A percentile compares a stretch with the other conserved stretches of the same genome.
Conservation (phyloP, 148 eudicot genomes). For the Cornus kousa region DNA sequence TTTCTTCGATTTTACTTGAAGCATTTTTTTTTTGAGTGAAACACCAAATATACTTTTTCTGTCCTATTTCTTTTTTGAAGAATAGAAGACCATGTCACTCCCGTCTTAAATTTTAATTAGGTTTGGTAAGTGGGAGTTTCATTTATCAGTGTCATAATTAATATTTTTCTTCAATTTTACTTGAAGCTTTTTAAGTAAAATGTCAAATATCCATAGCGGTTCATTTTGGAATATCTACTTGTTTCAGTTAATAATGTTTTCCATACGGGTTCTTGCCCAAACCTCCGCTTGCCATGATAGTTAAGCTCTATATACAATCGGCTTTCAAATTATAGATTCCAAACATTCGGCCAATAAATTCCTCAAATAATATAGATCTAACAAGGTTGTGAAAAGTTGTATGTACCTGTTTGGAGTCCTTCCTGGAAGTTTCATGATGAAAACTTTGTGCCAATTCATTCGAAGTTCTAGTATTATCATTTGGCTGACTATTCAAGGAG, state of each 20-base stretch:
- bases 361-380: background rate
- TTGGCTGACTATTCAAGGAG: constrained; percentile 21
- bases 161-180: too few species aligned
- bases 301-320: too few species aligned
- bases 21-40: too few species aligned
- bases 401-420: constrained; percentile 64
- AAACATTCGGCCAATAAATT: background rate
- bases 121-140: background rate
- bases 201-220: background rate
- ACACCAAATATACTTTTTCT: too few species aligned
- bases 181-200: background rate
- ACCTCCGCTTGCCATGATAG: too few species aligned
- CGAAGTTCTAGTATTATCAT: constrained; percentile 26
- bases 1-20: too few species aligned
- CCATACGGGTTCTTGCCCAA: too few species aligned
- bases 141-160: background rate
- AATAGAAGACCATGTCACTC: background rate
- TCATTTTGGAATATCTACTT: background rate
- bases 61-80: too few species aligned
- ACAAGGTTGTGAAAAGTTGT: background rate
- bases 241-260: background rate
- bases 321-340: background rate
- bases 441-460: constrained; percentile 30
- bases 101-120: background rate
- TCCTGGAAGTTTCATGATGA: constrained; percentile 35